phyloP scores from a whole-genome alignment of 805 yeast genomes.

The Danielia reshetovae region DNA sequence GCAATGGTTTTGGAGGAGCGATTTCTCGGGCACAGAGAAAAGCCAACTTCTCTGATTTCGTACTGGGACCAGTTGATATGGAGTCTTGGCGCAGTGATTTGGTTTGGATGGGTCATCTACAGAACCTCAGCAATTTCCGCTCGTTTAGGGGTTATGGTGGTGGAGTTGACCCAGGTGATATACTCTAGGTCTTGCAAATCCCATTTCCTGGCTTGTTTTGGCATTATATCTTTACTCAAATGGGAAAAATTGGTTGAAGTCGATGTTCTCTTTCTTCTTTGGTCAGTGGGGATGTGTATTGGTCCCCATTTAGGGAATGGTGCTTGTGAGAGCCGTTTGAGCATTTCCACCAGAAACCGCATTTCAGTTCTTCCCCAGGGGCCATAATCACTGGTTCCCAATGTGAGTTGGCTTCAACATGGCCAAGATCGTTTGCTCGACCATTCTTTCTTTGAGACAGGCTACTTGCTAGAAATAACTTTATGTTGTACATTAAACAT shows the following conservation, averaged over 20 bases:
- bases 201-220: too few relatives aligned
- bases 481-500: too few relatives aligned
- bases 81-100: neutral
- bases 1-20: too few relatives aligned
- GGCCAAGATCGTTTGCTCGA: too few relatives aligned
- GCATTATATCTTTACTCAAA: too few relatives aligned
- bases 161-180: neutral
- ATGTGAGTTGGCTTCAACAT: neutral
- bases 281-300: neutral
- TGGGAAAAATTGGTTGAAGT: neutral
- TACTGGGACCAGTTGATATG: neutral
- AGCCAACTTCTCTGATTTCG: too few relatives aligned
- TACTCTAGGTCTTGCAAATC: too few relatives aligned
- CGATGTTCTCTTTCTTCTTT: neutral
- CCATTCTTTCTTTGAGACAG: too few relatives aligned
- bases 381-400: too few relatives aligned
- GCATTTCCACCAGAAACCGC: neutral
- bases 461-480: too few relatives aligned
- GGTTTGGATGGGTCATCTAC: neutral
- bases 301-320: neutral
- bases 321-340: neutral
- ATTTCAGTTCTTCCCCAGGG: neutral
- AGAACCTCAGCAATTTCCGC: neutral
- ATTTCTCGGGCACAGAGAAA: too few relatives aligned
- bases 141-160: neutral